Percentiles rank a stretch among this genome's conserved stretches.
Conservation (phyloP, 2,329 filamentous ascomycete species). For the Bipolaris bicolor region DNA sequence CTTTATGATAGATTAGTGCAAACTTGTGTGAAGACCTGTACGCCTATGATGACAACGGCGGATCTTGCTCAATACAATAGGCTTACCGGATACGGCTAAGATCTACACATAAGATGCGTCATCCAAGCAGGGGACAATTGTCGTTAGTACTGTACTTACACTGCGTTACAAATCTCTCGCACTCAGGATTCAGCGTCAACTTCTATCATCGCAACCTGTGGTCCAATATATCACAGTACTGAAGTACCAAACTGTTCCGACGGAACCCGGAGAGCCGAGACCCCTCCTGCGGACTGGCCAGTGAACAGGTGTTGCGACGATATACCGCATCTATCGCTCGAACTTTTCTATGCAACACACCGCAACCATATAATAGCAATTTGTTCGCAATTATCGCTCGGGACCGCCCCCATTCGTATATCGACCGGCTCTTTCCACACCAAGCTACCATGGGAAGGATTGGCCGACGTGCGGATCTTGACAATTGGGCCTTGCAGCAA, state of each 20-base stretch:
- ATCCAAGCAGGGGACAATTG: not conserved
- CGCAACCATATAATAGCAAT: too few species aligned
- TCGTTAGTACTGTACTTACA: not conserved
- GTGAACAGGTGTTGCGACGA: not conserved
- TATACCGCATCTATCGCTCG: not conserved
- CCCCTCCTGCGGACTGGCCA: not conserved
- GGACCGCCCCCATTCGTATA: not conserved
- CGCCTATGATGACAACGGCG: too few species aligned
- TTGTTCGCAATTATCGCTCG: not conserved
- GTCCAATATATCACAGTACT: not conserved
- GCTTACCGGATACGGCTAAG: not conserved
- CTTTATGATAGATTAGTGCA: too few species aligned
- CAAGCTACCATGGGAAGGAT: constrained; percentile 2
- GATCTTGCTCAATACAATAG: not conserved
- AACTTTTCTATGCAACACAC: not conserved
- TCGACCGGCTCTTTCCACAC: not conserved
- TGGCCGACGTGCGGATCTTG: not conserved
- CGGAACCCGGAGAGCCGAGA: not conserved
- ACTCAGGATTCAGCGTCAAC: not conserved
- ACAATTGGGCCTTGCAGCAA: not conserved
- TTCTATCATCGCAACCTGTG: not conserved
- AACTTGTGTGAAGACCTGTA: too few species aligned
- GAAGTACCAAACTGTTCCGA: not conserved
- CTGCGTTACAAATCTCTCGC: not conserved
- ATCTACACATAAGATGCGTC: not conserved